Conservation (phyloP, 1,284 basidiomycete genomes). For the Cystobasidium pallidum region DNA sequence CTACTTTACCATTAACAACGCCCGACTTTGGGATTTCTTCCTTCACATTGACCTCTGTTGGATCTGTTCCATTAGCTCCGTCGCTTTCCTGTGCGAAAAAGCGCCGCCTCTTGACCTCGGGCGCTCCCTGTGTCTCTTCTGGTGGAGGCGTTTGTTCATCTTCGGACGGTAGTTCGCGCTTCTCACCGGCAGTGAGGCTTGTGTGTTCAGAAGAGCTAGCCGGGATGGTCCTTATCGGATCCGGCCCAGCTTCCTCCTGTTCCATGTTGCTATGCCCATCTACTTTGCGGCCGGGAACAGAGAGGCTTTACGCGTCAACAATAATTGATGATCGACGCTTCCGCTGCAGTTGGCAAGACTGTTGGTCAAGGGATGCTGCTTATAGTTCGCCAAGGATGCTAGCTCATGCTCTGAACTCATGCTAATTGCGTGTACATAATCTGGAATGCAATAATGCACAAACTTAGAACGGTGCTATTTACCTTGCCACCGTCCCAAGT, state of each 20-base stretch:
- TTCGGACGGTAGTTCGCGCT: slow-evolving; percentile 7
- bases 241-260: background rate
- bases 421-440: too few relatives aligned
- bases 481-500: too few relatives aligned
- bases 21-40: background rate
- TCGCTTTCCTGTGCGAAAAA: slow-evolving; percentile 18
- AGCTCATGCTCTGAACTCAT: too few relatives aligned
- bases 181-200: background rate
- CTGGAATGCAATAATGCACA: too few relatives aligned
- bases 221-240: background rate
- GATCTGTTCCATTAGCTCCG: background rate
- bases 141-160: slow-evolving; percentile 12
- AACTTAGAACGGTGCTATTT: too few relatives aligned
- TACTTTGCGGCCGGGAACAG: background rate
- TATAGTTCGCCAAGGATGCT: too few relatives aligned
- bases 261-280: background rate
- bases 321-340: background rate
- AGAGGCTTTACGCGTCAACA: background rate
- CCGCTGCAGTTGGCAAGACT: too few relatives aligned
- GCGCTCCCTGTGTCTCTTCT: background rate
- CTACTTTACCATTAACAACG: background rate
- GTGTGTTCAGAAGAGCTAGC: background rate
- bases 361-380: too few relatives aligned
- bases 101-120: slow-evolving; percentile 2
- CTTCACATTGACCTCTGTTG: background rate